Base-by-base conservation (phyloP, 2,329 filamentous ascomycete species). In the Fusarium piperis region DNA sequence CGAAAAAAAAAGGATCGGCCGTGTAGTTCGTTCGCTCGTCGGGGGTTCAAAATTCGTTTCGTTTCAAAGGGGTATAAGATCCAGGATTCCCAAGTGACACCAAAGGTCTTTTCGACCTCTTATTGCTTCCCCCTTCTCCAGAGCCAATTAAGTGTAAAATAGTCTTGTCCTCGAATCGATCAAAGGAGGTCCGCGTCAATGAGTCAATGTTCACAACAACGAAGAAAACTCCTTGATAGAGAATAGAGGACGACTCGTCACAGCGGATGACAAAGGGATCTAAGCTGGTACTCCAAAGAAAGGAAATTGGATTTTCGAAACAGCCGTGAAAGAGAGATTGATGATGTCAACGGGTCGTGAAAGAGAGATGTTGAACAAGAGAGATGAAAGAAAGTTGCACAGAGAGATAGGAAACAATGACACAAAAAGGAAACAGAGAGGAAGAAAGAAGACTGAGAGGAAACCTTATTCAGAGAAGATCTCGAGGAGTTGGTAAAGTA, bases 181-280 rank as follows among this genome's bases (percentile, higher is more conserved):
- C 62, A 41, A 66, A 68, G 70, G 56, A 41, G 33, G 36, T 35
- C 20, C 23, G 44, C 64, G 66, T 53, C 53, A 67, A 68, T 74
- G 71, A 69, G 66, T 69, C 63, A 57, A 58, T 33, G 46, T 44
- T 39, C 35, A 28, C 33, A 39, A 39, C 36, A 12, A 39, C 38
- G 23, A 23, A 39, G 13, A 39, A 18, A 11, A 39, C n/a, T 39
- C 38, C n/a, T 39, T 18, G 15, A 18, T n/a, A 30, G 15, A 48
- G 57, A 67, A 59, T 48, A 23, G 62, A 58, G 67, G 35, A 59
- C 46, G 57, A 41, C 61, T 67, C 67, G 65, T 62, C 39, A 61
- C 55, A 44, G 36, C 35, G 20, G 64, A 64, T 57, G 62, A 28
- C 58, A 70, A 64, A 65, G 60, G 41, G 48, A n/a, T n/a, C n/a